phyloP scores from a whole-genome alignment of 2,329 filamentous ascomycete genomes.

The Fusarium torreyae region DNA sequence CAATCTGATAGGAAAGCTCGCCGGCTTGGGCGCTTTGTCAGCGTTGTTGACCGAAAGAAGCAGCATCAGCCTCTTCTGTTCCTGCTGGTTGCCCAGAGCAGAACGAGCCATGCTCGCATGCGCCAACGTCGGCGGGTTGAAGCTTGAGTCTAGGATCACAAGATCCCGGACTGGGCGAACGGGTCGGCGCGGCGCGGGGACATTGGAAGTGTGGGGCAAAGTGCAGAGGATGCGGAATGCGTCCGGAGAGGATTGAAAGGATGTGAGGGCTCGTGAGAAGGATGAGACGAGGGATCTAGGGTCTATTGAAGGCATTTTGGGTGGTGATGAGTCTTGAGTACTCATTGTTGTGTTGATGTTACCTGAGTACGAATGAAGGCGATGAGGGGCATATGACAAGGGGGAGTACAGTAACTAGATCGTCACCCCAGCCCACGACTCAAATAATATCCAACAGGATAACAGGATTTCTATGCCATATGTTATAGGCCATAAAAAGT shows the following conservation, averaged over 20 bases:
- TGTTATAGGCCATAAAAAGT: too few species aligned
- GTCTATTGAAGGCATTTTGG: conserved; percentile 41
- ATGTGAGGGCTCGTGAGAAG: conserved; percentile 61
- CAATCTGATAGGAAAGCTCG: conserved; percentile 76
- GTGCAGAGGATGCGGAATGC: conserved; percentile 64
- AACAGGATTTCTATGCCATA: too few species aligned
- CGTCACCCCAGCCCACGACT: too few species aligned
- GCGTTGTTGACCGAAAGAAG: conserved; percentile 76
- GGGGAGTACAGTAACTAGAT: background rate
- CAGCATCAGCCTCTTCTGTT: conserved; percentile 63
- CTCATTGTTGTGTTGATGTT: conserved; percentile 18
- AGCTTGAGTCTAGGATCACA: conserved; percentile 76
- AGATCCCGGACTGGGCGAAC: conserved; percentile 53
- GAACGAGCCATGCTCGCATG: conserved; percentile 71
- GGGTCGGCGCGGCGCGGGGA: conserved; percentile 42
- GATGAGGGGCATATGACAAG: conserved; percentile 35
- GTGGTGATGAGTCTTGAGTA: conserved; percentile 3
- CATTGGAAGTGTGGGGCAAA: conserved; percentile 46
- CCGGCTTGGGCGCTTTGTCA: conserved; percentile 77
- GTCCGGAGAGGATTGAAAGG: conserved; percentile 61
- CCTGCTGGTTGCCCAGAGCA: conserved; percentile 54
- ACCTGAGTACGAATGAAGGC: conserved; percentile 2
- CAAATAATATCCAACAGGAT: too few species aligned
- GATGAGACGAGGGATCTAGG: conserved; percentile 55
- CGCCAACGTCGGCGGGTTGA: conserved; percentile 76